Conservation (phyloP, 768 basidiomycete genomes). For the Suillus hirtellus region DNA sequence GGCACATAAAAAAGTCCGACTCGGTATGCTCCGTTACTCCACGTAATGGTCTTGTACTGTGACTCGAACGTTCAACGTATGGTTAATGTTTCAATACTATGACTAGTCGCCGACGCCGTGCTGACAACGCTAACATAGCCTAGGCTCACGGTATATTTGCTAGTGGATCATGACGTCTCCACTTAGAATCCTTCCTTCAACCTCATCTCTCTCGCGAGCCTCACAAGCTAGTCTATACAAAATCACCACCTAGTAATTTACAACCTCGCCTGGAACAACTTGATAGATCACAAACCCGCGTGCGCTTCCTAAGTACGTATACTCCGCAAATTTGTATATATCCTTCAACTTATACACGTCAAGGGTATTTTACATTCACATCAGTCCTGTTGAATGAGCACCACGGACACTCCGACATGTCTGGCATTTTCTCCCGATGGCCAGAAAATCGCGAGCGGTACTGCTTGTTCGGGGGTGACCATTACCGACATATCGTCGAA, state of each 20-base stretch:
- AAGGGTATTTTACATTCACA: neutral
- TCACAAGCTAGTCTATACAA: too few species aligned
- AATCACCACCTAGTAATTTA: neutral
- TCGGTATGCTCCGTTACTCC: too few species aligned
- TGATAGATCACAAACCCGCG: neutral
- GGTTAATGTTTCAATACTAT: too few species aligned
- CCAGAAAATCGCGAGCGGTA: slow-evolving; percentile 1
- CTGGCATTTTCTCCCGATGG: neutral
- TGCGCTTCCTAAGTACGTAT: neutral
- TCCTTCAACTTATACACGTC: neutral
- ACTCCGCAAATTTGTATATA: neutral
- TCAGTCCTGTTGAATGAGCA: slow-evolving; percentile 7
- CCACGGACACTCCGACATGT: neutral
- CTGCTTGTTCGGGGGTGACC: slow-evolving; percentile 9
- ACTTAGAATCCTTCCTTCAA: too few species aligned
- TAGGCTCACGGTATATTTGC: too few species aligned
- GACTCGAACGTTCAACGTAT: too few species aligned
- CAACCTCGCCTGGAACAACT: neutral
- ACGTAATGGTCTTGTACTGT: too few species aligned
- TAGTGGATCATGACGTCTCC: too few species aligned
- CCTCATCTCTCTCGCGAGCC: too few species aligned
- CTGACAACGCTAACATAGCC: too few species aligned
- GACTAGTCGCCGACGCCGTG: too few species aligned
- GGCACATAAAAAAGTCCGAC: too few species aligned
- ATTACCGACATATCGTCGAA: neutral